Base-by-base conservation (phyloP, 2,329 filamentous ascomycete species). In the Alternaria postmessia region DNA sequence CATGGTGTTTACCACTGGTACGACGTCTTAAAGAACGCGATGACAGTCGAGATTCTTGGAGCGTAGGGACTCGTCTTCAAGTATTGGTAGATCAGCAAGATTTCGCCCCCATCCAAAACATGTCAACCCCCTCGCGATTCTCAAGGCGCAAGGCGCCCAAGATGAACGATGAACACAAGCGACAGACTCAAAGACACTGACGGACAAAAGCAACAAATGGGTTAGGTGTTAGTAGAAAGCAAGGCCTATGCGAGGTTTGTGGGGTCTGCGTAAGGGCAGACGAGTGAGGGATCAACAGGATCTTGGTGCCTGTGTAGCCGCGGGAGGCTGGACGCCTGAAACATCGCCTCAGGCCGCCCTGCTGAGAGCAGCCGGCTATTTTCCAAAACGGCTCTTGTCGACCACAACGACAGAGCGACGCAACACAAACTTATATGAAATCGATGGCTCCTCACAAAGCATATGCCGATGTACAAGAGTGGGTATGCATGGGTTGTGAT, bases 241-340 rank as follows among this genome's bases (percentile, higher is more conserved):
- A 49, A 24, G 34, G 14, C 28, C 22, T 49, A 43, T 43, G 44
- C 18, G 22, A 30, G 8, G 24, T 38, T 34, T 41, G 38, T 44
- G 44, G 18, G 20, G 46, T 42, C 26, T 22, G 16, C 20, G 51
- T 36, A 24, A 49, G 38, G 24, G 26, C 11, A 36, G 16, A 36
- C 24, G 36, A 34, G 3, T 18, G 41, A 54, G 47, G 42, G 16
- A 58, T 39, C 30, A 41, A 49, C 44, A 28, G 26, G 24, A 39
- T 30, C 32, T 46, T 38, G 39, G 32, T 36, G 20, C 26, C 43
- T 36, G 43, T 42, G 43, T 38, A 24, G 46, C 44, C 38, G 52
- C 44, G 52, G 52, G 30, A 39, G 38, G 36, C 44, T 51, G 57
- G 57, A 49, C 28, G 57, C 57, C 52, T 59, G 46, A 55, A 55